Evolutionary conservation across 2,329 filamentous ascomycete species (phyloP).

Genomic region (Balansia obtecta): DNA sequence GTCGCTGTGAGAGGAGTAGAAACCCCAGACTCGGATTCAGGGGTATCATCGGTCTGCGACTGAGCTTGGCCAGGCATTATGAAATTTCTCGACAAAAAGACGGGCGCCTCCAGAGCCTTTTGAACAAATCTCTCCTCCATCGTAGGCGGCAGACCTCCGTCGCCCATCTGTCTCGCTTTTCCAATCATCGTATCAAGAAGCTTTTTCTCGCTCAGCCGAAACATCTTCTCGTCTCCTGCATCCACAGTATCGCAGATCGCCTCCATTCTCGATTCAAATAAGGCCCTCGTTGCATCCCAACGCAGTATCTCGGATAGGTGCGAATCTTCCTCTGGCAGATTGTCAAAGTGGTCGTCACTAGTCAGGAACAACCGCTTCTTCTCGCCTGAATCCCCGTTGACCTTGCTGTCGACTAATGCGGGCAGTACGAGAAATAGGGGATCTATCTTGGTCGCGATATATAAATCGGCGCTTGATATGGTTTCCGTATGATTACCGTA

Average conservation of each 20-base stretch:
- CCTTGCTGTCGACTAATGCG: constrained; percentile 39
- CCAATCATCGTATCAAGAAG: constrained; percentile 50
- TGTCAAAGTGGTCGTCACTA: constrained; percentile 60
- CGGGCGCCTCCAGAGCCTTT: constrained; percentile 62
- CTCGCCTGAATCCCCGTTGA: constrained; percentile 28
- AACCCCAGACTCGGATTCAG: constrained; percentile 12
- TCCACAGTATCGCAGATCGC: constrained; percentile 71
- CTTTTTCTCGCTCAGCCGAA: constrained; percentile 62
- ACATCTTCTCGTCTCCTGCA: constrained; percentile 76
- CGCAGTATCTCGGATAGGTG: constrained; percentile 48
- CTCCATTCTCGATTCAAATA: constrained; percentile 53
- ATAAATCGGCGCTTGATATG: constrained; percentile 59
- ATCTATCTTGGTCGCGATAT: constrained; percentile 74
- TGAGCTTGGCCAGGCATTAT: constrained; percentile 17
- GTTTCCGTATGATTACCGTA: constrained; percentile 22
- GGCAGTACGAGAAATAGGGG: constrained; percentile 74
- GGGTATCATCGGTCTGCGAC: constrained; percentile 5
- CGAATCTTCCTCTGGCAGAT: constrained; percentile 37
- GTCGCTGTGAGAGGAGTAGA: constrained; percentile 24
- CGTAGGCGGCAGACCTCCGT: constrained; percentile 55
- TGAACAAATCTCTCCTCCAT: constrained; percentile 79
- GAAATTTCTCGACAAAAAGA: constrained; percentile 54
- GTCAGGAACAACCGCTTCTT: constrained; percentile 54
- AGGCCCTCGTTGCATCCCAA: constrained; percentile 30
- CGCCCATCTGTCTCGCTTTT: constrained; percentile 62